Evolutionary conservation across 306 rosid genomes (phyloP).

Genomic region (Begonia peltatifolia): DNA sequence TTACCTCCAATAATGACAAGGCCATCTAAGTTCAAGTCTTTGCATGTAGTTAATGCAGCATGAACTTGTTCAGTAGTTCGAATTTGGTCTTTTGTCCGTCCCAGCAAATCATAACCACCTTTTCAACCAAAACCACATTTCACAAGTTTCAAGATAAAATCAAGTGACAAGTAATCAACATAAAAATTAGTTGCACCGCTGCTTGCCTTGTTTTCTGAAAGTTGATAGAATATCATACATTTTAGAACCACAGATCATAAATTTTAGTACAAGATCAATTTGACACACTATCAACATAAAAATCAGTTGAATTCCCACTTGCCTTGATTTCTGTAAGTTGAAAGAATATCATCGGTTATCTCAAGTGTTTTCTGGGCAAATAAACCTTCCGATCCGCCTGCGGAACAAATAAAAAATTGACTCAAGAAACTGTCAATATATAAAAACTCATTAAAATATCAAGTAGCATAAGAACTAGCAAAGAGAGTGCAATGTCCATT

Average conservation of each 20-base stretch:
- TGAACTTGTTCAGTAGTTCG: slow-evolving; percentile 90
- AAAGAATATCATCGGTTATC: slow-evolving; percentile 64
- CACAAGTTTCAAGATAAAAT: background rate
- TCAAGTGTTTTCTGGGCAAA: slow-evolving; percentile 86
- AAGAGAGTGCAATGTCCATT: too few relatives aligned
- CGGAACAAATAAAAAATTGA: slow-evolving; percentile 9
- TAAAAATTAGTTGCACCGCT: background rate
- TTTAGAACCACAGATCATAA: too few relatives aligned
- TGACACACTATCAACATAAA: background rate
- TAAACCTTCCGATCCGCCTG: slow-evolving; percentile 96
- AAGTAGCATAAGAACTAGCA: too few relatives aligned
- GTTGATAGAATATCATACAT: slow-evolving; percentile 43
- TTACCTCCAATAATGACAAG: slow-evolving; percentile 97
- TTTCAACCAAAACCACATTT: slow-evolving; percentile 14
- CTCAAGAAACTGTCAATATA: background rate
- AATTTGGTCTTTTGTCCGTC: slow-evolving; percentile 91
- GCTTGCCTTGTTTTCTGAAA: slow-evolving; percentile 80
- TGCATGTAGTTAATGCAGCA: slow-evolving; percentile 75
- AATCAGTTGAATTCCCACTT: slow-evolving; percentile 9
- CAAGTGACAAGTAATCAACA: background rate
- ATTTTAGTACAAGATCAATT: background rate
- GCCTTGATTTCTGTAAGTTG: slow-evolving; percentile 95
- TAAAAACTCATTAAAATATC: too few relatives aligned
- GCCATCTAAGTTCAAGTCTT: slow-evolving; percentile 69
- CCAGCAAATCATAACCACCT: slow-evolving; percentile 99